Evolutionary conservation across 192 early-diverging fungal species (phyloP).

Genomic region (Geranomyces michiganensis): DNA sequence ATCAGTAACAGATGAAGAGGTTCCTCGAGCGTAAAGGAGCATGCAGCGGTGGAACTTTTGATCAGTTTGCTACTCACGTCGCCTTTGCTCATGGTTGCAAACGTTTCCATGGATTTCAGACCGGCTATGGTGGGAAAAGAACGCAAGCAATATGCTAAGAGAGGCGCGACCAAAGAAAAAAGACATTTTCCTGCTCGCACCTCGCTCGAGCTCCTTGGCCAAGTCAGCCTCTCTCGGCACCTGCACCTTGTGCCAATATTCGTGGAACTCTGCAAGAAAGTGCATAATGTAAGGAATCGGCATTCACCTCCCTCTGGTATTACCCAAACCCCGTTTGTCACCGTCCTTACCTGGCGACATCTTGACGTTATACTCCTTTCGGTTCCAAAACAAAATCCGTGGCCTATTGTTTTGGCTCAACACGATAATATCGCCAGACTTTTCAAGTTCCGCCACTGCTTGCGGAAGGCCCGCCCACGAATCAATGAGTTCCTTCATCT

Average conservation of each 20-base stretch:
- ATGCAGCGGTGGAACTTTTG: too few relatives aligned
- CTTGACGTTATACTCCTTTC: conserved; percentile 20
- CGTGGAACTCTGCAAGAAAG: conserved; percentile 64
- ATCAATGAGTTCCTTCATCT: conserved; percentile 29
- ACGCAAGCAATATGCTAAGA: background rate
- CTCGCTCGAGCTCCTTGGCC: conserved; percentile 66
- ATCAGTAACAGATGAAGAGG: background rate
- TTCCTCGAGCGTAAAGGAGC: background rate
- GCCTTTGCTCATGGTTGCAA: conserved; percentile 60
- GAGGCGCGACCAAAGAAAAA: too few relatives aligned
- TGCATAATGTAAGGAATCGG: too few relatives aligned
- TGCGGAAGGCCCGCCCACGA: conserved; percentile 27
- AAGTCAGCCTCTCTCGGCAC: conserved; percentile 77
- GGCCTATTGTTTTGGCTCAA: conserved; percentile 26
- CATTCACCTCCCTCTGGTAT: background rate
- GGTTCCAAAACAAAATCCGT: conserved; percentile 27
- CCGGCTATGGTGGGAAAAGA: conserved; percentile 49
- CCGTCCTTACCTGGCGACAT: conserved; percentile 23
- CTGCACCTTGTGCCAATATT: conserved; percentile 67
- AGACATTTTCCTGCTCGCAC: conserved; percentile 33
- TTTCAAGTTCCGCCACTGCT: conserved; percentile 26
- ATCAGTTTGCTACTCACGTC: conserved; percentile 45
- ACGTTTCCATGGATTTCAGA: conserved; percentile 72
- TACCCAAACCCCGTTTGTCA: background rate
- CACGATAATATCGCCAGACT: conserved; percentile 25